Conservation (phyloP, 495 filamentous ascomycete species). For the Neurospora cerealis region DNA sequence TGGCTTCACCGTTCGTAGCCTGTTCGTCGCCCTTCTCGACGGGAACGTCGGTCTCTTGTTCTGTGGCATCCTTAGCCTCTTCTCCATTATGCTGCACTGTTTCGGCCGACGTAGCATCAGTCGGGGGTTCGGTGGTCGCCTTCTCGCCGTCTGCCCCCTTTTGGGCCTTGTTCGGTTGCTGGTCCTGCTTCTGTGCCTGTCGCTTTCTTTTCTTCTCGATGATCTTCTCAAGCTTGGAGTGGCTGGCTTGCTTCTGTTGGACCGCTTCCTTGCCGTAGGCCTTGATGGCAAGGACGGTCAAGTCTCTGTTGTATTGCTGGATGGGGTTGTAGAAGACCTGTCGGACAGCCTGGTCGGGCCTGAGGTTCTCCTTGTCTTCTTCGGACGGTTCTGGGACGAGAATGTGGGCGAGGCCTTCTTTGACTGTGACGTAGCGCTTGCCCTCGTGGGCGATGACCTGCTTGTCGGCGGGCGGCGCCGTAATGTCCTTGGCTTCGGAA, state of each 20-base stretch:
- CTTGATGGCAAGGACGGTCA: constrained; percentile 84
- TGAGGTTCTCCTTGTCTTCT: constrained; percentile 15
- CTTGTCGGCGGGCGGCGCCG: constrained; percentile 19
- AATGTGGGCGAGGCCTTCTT: constrained; percentile 38
- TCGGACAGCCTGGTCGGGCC: constrained; percentile 42
- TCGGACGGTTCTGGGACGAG: constrained; percentile 29
- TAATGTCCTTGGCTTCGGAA: constrained; percentile 13
- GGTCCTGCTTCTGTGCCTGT: constrained; percentile 18
- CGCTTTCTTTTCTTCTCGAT: constrained; percentile 40
- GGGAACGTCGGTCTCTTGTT: constrained; percentile 4
- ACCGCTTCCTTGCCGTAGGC: constrained; percentile 65
- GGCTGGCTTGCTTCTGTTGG: constrained; percentile 33
- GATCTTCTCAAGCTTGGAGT: constrained; percentile 26
- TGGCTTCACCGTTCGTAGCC: constrained; percentile 11
- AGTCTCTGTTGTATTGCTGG: constrained; percentile 94
- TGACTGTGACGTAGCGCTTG: constrained; percentile 30
- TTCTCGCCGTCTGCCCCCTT: constrained; percentile 7
- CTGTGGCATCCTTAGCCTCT: constrained; percentile 15
- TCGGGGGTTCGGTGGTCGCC: not conserved
- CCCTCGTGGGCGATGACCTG: constrained; percentile 27
- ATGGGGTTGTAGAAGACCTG: constrained; percentile 98
- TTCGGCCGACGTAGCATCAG: constrained; percentile 1
- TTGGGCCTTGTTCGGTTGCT: constrained; percentile 17
- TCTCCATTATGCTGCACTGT: constrained; percentile 2
- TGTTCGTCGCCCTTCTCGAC: constrained; percentile 2